These are phyloP conservation scores for Apophysomyces trapeziformis DNA, from an alignment of 371 early-diverging fungal species.

Conservation along the genomic window DNA sequence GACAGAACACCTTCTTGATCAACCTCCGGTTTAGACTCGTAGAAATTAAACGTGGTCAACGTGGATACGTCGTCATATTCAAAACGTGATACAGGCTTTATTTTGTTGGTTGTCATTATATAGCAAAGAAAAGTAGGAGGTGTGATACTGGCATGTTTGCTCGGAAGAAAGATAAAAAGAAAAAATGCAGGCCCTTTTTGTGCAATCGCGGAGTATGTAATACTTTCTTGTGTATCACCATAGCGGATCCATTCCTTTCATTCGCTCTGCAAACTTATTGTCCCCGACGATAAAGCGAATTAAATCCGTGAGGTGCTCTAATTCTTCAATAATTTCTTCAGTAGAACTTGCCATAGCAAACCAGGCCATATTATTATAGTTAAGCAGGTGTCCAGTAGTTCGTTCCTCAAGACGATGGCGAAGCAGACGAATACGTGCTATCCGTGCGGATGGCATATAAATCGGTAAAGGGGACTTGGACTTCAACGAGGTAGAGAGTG, in stretches of 20 bases:
- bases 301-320: constrained; percentile 48
- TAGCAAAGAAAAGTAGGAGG: neutral
- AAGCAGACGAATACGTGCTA: constrained; percentile 54
- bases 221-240: neutral
- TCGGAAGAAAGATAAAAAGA: too few relatives aligned
- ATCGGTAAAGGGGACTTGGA: constrained; percentile 61
- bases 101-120: constrained; percentile 10
- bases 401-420: constrained; percentile 41
- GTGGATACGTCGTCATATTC: constrained; percentile 44
- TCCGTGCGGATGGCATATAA: constrained; percentile 60
- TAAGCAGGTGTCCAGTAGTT: constrained; percentile 22
- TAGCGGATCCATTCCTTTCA: constrained; percentile 34
- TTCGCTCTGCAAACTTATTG: constrained; percentile 33
- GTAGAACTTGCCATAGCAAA: constrained; percentile 54
- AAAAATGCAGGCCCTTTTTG: too few relatives aligned
- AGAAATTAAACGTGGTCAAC: constrained; percentile 53
- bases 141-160: neutral
- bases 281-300: constrained; percentile 47
- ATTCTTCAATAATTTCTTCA: constrained; percentile 65
- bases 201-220: too few relatives aligned
- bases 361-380: constrained; percentile 49
- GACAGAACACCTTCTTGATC: constrained; percentile 63
- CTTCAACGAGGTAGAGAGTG: constrained; percentile 53
- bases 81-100: constrained; percentile 22
- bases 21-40: constrained; percentile 38